phyloP scores from a whole-genome alignment of 495 filamentous ascomycete species.

The Arthonia radiata region DNA sequence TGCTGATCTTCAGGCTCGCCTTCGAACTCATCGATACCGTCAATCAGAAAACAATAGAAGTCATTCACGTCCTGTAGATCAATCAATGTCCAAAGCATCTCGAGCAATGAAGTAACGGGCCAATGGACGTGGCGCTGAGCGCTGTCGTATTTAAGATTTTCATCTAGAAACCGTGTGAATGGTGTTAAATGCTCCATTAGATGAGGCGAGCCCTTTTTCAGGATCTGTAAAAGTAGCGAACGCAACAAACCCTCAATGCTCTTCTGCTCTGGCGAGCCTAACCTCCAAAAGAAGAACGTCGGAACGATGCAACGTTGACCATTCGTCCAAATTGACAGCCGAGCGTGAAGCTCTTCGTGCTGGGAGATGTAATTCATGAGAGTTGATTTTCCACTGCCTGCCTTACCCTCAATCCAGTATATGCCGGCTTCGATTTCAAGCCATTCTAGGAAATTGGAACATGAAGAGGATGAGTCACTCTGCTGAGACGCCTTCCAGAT shows the following conservation, averaged over 20 bases:
- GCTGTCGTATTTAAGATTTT: no score
- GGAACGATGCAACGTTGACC: slow-evolving; percentile 6
- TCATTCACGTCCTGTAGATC: neutral
- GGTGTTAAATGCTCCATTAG: slow-evolving; percentile 1
- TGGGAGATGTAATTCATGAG: slow-evolving; percentile 16
- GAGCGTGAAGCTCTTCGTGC: slow-evolving; percentile 1
- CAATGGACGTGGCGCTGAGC: no score
- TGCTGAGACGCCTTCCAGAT: slow-evolving; percentile 6
- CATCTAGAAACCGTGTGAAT: neutral
- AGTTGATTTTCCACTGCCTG: slow-evolving; percentile 21
- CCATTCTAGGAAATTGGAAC: slow-evolving; percentile 14
- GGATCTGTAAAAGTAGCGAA: slow-evolving; percentile 11
- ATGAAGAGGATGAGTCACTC: neutral
- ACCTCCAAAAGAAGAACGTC: slow-evolving; percentile 12
- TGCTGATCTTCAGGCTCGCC: neutral
- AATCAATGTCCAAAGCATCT: neutral
- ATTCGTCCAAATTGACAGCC: slow-evolving; percentile 5
- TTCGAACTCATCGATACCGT: neutral
- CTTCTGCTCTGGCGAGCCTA: slow-evolving; percentile 8
- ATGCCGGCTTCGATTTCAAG: slow-evolving; percentile 8
- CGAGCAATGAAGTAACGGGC: no score
- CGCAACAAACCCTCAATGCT: slow-evolving; percentile 11
- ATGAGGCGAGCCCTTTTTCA: slow-evolving; percentile 3
- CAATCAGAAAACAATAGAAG: neutral
- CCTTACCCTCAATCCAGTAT: slow-evolving; percentile 19